Base-by-base conservation (phyloP, 345 rosid genomes). In the Eucalyptus brandiana region DNA sequence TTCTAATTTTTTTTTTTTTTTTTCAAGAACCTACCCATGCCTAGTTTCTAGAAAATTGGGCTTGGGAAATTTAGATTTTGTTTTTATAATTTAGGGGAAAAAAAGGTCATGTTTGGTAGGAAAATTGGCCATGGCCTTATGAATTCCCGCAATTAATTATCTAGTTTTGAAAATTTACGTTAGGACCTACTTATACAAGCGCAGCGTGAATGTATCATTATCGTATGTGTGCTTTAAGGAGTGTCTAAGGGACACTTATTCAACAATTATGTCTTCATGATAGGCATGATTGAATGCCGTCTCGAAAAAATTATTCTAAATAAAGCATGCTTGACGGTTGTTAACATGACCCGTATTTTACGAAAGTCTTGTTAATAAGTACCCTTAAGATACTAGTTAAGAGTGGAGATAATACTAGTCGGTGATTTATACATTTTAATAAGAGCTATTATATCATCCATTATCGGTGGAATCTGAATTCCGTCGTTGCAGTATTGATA, bases 401-500 rank as follows among this genome's bases (percentile, higher is more conserved):
- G 16, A 21, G 17, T 11, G 28, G 40, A 19, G 4, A 76, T 21
- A 37, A 40, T 37, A 18, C 17, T 72, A 72, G 37, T 67, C 2
- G 40, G 10, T 18, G 80, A 67, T 5, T 16, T 34, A 32, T 32
- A 5, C 10, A 32, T 67, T n/a, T 67, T 32, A 18, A 32, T 4
- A 67, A 10, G 45, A 72, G 45, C 40, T 34, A 18, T 72, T 34
- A 5, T 19, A 72, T 72, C 26, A 72, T 72, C 15, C 26, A 19
- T 72, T 11, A 1, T 12, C 14, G 26, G 24, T 34, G 45, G 45
- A 72, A 34, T 34, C 1, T 23, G 21, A 72, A 19, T 72, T 18
- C 1, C 3, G 23, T 2, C 5, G 1, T 72, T 6, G 14, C 2
- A 2, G 8, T 34, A 53, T 8, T 8, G 30, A 5, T 56, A 23